These are phyloP conservation scores for Eustoma russellianum DNA, from an alignment of 257 asterid genomes.

Conservation along the genomic window DNA sequence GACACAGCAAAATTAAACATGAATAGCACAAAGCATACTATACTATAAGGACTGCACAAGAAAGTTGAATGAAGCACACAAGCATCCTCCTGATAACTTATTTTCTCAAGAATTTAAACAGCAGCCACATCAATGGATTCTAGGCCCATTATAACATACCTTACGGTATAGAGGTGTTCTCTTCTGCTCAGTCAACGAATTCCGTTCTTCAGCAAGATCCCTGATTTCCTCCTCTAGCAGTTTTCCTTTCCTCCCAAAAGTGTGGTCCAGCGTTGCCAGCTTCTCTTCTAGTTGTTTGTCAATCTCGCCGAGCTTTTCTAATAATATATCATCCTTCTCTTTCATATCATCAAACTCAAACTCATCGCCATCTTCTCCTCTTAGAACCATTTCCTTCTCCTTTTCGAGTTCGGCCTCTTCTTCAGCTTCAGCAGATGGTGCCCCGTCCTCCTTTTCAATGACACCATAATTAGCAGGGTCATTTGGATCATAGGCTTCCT, in stretches of 20 bases:
- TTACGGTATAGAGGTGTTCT: conserved; percentile 78
- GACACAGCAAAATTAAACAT: too few species aligned
- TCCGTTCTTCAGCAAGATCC: conserved; percentile 97
- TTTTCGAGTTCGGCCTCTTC: conserved; percentile 43
- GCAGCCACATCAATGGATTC: too few species aligned
- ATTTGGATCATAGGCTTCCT: conserved; percentile 76
- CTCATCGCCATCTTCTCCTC: conserved; percentile 36
- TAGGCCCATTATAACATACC: conserved; percentile 30
- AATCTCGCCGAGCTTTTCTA: conserved; percentile 64
- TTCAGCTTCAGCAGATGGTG: conserved; percentile 35
- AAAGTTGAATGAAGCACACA: not conserved
- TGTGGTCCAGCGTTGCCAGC: conserved; percentile 72
- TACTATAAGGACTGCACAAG: too few species aligned
- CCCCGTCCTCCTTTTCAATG: conserved; percentile 43
- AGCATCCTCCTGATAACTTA: not conserved
- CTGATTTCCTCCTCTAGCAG: conserved; percentile 81
- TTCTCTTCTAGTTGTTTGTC: conserved; percentile 73
- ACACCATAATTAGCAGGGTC: conserved; percentile 75
- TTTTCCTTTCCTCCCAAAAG: conserved; percentile 86
- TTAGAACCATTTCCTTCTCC: conserved; percentile 35
- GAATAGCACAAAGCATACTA: too few species aligned
- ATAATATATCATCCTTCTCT: conserved; percentile 63
- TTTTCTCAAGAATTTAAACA: too few species aligned
- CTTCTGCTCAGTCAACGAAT: conserved; percentile 75
- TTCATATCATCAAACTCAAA: conserved; percentile 68